Evolutionary conservation across 164 flowering plant genomes (phyloP).

Genomic region (Annona squamosa): DNA sequence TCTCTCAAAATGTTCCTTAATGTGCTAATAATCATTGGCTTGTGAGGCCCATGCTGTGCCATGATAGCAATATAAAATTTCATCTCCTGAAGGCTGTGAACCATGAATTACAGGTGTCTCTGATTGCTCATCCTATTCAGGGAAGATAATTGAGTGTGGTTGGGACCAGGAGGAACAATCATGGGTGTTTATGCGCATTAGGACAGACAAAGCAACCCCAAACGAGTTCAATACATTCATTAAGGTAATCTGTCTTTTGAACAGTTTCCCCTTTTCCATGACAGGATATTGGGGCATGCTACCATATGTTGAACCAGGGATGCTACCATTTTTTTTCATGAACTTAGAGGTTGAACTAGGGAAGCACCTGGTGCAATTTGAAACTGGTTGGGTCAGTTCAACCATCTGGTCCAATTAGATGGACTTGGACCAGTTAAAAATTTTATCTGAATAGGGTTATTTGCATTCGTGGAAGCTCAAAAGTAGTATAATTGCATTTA

Average conservation of each 20-base stretch:
- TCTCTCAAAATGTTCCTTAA: background rate
- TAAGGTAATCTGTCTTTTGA: constrained; percentile 41
- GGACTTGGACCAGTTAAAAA: too few relatives aligned
- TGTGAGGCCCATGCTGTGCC: background rate
- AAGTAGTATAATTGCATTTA: too few relatives aligned
- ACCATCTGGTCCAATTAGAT: too few relatives aligned
- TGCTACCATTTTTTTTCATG: too few relatives aligned
- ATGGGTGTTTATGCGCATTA: constrained; percentile 75
- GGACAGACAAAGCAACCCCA: constrained; percentile 77
- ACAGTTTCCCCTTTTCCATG: background rate
- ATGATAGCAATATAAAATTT: background rate
- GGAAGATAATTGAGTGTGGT: constrained; percentile 84
- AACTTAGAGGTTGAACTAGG: too few relatives aligned
- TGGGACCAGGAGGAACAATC: constrained; percentile 52
- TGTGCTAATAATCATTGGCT: background rate
- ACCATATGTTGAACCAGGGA: too few relatives aligned
- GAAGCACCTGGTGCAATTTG: too few relatives aligned
- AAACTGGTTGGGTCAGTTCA: too few relatives aligned
- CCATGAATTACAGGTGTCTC: constrained; percentile 39
- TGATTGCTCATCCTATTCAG: constrained; percentile 53
- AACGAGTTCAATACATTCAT: constrained; percentile 81
- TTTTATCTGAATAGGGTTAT: too few relatives aligned
- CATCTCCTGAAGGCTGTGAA: background rate
- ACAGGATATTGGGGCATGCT: background rate
- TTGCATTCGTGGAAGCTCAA: too few relatives aligned